Base-by-base conservation (phyloP, 202 grass and related monocot species). In the Digitaria exilis region DNA sequence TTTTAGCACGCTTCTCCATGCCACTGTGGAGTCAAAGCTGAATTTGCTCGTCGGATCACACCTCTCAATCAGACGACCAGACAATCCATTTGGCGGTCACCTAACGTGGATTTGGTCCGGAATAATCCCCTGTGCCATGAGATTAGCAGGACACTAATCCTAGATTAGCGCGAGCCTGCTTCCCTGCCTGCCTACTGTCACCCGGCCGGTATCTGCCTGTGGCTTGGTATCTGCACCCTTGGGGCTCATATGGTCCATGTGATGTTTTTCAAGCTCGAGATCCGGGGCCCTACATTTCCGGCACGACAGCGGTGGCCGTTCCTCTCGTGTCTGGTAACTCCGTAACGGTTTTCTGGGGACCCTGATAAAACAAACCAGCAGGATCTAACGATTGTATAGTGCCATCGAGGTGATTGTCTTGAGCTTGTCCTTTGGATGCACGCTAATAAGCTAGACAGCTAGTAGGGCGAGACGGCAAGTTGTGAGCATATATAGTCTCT, bases 101-200 rank as follows among this genome's bases (percentile, higher is more conserved):
- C 65, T 80, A 49, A 57, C 57, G 78, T 82, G 84, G 84, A 87
- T 79, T 86, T 87, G 84, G 79, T 45, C 79, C 9, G 18, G 48
- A 1, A 46, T 86, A 86, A 86, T 66, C 84, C 65, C 65, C 30
- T 60, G 14, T 48, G 37, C 59, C 39, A 34, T 19, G 26, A 79
- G 73, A 63, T 78, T 82, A 79, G 81, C 29, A 56, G 54, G 58
- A 88, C 87, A 92, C 59, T 78, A 92, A 88, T 82, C 90, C 90
- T 64, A 63, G 79, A 89, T 93, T 96, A 85, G 73, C 75, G 87
- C 74, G 34, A 71, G 18, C 32, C 30, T 91, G 93, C 55, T 77
- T 74, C 89, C 82, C 82, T 84, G 84, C 51, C 73, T 21, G 54
- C 45, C 52, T 69, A 57, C 65, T 32, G 79, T 45, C 48, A 50